phyloP scores from a whole-genome alignment of 352 stramenopile species.

The Globisporangium heterothallicum region DNA sequence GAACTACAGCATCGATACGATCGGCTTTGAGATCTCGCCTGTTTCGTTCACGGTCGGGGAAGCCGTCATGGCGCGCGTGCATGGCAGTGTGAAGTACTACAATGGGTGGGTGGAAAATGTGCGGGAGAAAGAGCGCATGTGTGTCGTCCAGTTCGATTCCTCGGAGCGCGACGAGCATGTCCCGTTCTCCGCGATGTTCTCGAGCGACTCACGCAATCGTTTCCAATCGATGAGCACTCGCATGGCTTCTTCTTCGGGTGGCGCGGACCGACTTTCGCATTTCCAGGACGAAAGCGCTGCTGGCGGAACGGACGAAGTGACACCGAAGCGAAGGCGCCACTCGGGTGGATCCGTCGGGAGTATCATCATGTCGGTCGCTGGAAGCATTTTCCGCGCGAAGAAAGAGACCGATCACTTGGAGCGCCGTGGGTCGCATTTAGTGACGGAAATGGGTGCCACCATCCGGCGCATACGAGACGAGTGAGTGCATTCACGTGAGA shows the following conservation, averaged over 20 bases:
- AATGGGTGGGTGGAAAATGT: constrained; percentile 50
- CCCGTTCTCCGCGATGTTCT: constrained; percentile 68
- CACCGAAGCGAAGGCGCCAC: constrained; percentile 20
- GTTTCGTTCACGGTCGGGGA: constrained; percentile 51
- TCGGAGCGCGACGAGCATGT: constrained; percentile 55
- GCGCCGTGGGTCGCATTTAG: constrained; percentile 35
- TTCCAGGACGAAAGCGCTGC: constrained; percentile 15
- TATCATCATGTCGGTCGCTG: constrained; percentile 51
- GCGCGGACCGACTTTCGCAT: constrained; percentile 12
- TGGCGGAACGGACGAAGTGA: constrained; percentile 1
- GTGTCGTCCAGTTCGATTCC: constrained; percentile 65
- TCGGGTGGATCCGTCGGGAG: constrained; percentile 54
- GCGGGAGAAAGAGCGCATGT: constrained; percentile 50
- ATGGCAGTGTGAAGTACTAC: constrained; percentile 55
- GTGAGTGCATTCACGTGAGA: background rate
- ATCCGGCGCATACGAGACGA: constrained; percentile 3
- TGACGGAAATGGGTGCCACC: constrained; percentile 32
- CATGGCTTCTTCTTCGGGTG: constrained; percentile 37
- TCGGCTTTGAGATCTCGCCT: constrained; percentile 62
- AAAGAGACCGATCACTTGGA: constrained; percentile 27
- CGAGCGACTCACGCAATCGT: constrained; percentile 40
- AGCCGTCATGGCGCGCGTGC: constrained; percentile 50
- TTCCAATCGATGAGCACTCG: constrained; percentile 32
- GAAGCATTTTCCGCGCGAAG: constrained; percentile 36
- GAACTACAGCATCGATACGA: constrained; percentile 74